Conservation (phyloP, 768 basidiomycete species). For the Pleurotus djamor region DNA sequence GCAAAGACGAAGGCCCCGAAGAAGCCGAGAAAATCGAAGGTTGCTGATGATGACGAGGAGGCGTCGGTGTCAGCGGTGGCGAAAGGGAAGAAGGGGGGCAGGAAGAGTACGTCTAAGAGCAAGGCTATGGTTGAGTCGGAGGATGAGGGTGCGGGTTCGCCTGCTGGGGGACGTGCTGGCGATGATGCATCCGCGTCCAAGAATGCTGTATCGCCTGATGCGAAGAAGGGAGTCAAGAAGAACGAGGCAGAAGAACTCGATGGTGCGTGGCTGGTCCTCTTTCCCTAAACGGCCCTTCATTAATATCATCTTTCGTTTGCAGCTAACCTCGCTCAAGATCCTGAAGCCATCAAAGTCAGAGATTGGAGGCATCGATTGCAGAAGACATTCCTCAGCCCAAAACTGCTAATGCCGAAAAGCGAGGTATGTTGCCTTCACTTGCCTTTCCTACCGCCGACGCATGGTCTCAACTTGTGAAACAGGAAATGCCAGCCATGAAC, state of each 20-base stretch:
- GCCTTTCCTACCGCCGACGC: background rate
- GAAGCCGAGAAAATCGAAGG: conserved; percentile 38
- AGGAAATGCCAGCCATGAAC: conserved; percentile 81
- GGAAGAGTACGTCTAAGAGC: conserved; percentile 60
- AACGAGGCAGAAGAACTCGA: conserved; percentile 59
- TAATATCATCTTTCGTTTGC: background rate
- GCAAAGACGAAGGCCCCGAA: conserved; percentile 35
- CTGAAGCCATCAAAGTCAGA: conserved; percentile 66
- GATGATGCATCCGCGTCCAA: conserved; percentile 53
- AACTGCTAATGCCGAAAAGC: conserved; percentile 52
- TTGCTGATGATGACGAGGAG: background rate
- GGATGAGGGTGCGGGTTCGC: conserved; percentile 56
- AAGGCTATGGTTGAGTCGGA: conserved; percentile 62
- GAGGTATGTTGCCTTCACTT: conserved; percentile 42
- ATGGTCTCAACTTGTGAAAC: background rate
- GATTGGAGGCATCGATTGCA: conserved; percentile 94
- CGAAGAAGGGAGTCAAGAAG: conserved; percentile 55
- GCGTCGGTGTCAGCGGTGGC: conserved; percentile 24
- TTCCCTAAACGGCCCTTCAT: background rate
- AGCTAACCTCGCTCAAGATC: conserved; percentile 63
- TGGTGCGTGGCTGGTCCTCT: conserved; percentile 35
- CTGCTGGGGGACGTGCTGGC: conserved; percentile 42
- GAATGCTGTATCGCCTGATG: conserved; percentile 47
- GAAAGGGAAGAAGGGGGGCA: conserved; percentile 24
- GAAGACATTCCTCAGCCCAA: conserved; percentile 76